Evolutionary conservation across 164 flowering plant species (phyloP), one percentile per base, ranked within the genome.

Genomic region (Kingdonia uniflora): DNA sequence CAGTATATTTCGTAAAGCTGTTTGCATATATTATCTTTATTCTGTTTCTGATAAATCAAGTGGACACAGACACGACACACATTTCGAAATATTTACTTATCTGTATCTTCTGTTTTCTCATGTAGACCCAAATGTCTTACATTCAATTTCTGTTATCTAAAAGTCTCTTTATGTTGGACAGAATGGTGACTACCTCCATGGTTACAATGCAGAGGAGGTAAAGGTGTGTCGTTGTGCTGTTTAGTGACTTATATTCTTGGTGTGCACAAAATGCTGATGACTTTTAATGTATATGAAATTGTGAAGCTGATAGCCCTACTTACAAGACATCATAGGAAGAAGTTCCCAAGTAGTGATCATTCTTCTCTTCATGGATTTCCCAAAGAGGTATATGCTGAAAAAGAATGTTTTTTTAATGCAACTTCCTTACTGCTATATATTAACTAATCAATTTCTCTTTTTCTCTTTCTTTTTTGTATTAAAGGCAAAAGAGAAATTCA

Each of bases 231-330:
- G 14, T 4, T 37, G 15, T 11, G 46, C 11, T 65, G 6, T 54
- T 17, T 19, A 16, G 48, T 44, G 48, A 47, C 19, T 20, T 1
- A 47, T 21, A 6, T 15, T 19, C 25, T 2, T 11, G 12, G 15
- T 20, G 14, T 47, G n/a, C n/a, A 17, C 21, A 25, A 14, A 43
- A 16, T 58, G 33, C 59, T 57, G 45, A 56, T 53, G 22, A 4
- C 35, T 3, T 29, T 29, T 29, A 23, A 6, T 20, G 24, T 41
- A 54, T 21, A 12, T 55, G 2, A n/a, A 14, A 56, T 52, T 17
- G 63, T 60, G 45, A 84, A 82, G 94, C 46, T 85, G 14, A 80
- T 82, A 43, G 86, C 81, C 7, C 61, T 78, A 35, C 84, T 85
- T 49, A 74, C 65, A 45, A 78, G 76, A 61, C 65, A 76, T 67